Percentiles rank a stretch among this genome's conserved stretches.
Conservation (phyloP, 164 flowering plant genomes). For the Santalum album region DNA sequence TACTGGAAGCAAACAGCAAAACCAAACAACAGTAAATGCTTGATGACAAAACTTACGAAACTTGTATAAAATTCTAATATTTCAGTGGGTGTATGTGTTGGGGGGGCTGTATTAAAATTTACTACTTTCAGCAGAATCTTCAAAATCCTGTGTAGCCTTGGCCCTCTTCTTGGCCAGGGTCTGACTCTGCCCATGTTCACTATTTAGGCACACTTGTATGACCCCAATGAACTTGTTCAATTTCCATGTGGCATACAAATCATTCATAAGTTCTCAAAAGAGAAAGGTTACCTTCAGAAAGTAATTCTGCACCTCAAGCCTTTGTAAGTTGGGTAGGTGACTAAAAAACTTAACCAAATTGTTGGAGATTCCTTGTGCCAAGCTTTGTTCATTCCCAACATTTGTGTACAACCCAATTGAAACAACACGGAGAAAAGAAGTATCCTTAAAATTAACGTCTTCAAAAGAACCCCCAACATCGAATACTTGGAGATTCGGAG, state of each 20-base stretch:
- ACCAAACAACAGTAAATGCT: background rate
- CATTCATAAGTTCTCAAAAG: background rate
- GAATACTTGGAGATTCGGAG: constrained; percentile 45
- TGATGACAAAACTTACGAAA: no score
- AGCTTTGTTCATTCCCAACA: constrained; percentile 15
- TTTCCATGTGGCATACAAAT: background rate
- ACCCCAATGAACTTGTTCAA: background rate
- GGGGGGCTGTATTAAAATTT: no score
- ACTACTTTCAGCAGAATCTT: no score
- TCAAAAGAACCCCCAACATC: constrained; percentile 38
- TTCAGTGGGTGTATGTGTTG: no score
- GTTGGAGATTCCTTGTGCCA: constrained; percentile 15
- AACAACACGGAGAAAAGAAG: constrained; percentile 24
- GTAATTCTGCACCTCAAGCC: constrained; percentile 40
- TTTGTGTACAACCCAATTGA: constrained; percentile 37
- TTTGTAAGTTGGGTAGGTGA: constrained; percentile 34
- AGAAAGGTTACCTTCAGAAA: constrained; percentile 35
- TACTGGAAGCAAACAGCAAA: constrained; percentile 22
- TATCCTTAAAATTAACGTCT: constrained; percentile 28
- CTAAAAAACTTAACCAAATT: constrained; percentile 37
- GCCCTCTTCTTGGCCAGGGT: no score
- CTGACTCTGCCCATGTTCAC: no score
- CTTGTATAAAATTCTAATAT: no score
- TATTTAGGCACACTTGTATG: background rate
- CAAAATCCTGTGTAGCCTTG: no score